Evolutionary conservation across 208 protist genomes (phyloP).

Genomic region (Leptomonas pyrrhocoris): DNA sequence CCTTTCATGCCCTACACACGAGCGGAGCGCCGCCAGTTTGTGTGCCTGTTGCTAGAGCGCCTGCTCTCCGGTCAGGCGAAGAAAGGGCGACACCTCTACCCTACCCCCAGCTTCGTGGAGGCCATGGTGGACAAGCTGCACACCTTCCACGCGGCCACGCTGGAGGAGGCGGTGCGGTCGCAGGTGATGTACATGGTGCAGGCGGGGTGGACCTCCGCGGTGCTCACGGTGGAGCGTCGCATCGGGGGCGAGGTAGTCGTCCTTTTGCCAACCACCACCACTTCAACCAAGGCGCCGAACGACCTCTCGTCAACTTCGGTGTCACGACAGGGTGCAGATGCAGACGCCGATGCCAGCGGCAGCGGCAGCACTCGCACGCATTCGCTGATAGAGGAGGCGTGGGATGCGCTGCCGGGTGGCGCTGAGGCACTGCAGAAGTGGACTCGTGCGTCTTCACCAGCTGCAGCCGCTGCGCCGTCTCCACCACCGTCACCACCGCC

Average conservation of each 20-base stretch:
- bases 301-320: no score
- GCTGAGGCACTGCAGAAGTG: conserved; percentile 26
- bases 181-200: conserved; percentile 59
- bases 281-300: neutral
- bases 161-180: conserved; percentile 72
- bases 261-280: conserved; percentile 15
- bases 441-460: neutral
- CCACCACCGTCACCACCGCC: neutral
- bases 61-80: conserved; percentile 53
- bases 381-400: conserved; percentile 27
- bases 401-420: conserved; percentile 24
- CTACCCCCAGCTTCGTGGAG: conserved; percentile 65
- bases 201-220: conserved; percentile 40
- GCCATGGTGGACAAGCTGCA: conserved; percentile 43
- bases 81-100: conserved; percentile 45
- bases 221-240: conserved; percentile 63
- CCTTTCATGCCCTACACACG: conserved; percentile 82
- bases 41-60: conserved; percentile 68
- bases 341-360: neutral
- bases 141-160: conserved; percentile 77
- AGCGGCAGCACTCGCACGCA: neutral
- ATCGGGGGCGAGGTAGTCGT: conserved; percentile 21
- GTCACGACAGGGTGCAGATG: no score
- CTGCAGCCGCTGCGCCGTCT: neutral
- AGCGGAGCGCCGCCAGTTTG: conserved; percentile 60